Evolutionary conservation across 2,329 filamentous ascomycete species (phyloP).

Genomic region (Aspergillus novofumigatus): DNA sequence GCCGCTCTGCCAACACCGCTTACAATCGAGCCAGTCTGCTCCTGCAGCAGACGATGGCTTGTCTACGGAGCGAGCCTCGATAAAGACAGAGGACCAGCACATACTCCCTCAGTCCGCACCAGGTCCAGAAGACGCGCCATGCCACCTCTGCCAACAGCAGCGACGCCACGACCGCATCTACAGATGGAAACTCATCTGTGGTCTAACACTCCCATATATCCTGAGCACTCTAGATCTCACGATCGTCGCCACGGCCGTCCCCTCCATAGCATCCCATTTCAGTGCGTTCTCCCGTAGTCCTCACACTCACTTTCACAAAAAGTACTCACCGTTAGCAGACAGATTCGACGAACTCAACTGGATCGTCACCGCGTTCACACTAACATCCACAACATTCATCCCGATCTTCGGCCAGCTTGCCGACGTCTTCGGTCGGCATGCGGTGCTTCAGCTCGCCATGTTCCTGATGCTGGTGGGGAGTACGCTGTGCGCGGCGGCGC

Average conservation of each 20-base stretch:
- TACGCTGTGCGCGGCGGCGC: conserved; percentile 56
- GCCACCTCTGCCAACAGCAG: conserved; percentile 26
- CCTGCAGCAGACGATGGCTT: neutral
- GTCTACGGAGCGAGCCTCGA: neutral
- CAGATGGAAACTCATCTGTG: conserved; percentile 57
- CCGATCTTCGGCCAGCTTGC: conserved; percentile 62
- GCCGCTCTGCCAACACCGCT: conserved; percentile 6
- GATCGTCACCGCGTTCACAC: conserved; percentile 66
- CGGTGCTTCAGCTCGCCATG: conserved; percentile 54
- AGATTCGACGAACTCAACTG: conserved; percentile 60
- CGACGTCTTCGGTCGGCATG: conserved; percentile 62
- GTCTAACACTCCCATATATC: conserved; percentile 58
- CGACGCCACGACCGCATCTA: conserved; percentile 40
- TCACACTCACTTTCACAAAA: neutral
- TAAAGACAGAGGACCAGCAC: neutral
- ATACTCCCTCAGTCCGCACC: neutral
- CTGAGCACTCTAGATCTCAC: conserved; percentile 62
- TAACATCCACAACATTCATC: conserved; percentile 64
- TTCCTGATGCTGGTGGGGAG: conserved; percentile 58
- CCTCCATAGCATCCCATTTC: conserved; percentile 63
- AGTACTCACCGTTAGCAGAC: conserved; percentile 27
- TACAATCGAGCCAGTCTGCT: neutral
- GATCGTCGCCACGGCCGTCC: conserved; percentile 58
- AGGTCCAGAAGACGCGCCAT: conserved; percentile 1
- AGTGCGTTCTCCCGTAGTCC: conserved; percentile 29